phyloP scores from a whole-genome alignment of 495 filamentous ascomycete genomes.

The Hyaloscypha bicolor region DNA sequence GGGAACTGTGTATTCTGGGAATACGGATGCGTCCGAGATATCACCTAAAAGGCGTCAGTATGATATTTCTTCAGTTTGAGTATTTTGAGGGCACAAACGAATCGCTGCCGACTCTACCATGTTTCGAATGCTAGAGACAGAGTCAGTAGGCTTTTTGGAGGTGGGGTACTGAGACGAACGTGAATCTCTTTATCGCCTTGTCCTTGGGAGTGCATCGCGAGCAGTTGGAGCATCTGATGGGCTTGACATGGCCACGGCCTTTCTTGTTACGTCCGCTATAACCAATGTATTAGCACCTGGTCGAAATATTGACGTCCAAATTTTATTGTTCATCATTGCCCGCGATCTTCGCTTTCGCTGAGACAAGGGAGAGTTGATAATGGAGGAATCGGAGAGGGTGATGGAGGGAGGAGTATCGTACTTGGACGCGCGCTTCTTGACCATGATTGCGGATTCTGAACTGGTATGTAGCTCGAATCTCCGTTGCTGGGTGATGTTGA shows the following conservation, averaged over 20 bases:
- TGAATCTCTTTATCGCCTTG: slow-evolving; percentile 99
- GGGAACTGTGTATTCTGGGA: slow-evolving; percentile 97
- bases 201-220: slow-evolving; percentile 99
- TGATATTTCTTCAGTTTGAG: not conserved
- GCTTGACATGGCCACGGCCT: slow-evolving; percentile 93
- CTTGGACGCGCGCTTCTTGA: slow-evolving; percentile 99
- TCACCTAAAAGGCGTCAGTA: slow-evolving; percentile 68
- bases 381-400: not conserved
- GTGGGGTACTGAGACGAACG: slow-evolving; percentile 56
- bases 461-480: slow-evolving; percentile 19
- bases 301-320: not conserved
- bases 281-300: slow-evolving; percentile 10
- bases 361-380: not conserved
- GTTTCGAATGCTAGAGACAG: too few relatives aligned
- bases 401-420: slow-evolving; percentile 45
- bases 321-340: not conserved
- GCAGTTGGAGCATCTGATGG: slow-evolving; percentile 99
- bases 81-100: slow-evolving; percentile 69
- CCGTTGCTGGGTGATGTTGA: not conserved
- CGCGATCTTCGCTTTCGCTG: not conserved
- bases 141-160: too few relatives aligned
- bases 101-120: slow-evolving; percentile 95
- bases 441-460: slow-evolving; percentile 81
- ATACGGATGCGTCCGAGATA: slow-evolving; percentile 99
- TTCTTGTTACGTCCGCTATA: slow-evolving; percentile 98